Evolutionary conservation across 1,139 yeast species (phyloP).

Genomic region (Suhomyces anneliseae): DNA sequence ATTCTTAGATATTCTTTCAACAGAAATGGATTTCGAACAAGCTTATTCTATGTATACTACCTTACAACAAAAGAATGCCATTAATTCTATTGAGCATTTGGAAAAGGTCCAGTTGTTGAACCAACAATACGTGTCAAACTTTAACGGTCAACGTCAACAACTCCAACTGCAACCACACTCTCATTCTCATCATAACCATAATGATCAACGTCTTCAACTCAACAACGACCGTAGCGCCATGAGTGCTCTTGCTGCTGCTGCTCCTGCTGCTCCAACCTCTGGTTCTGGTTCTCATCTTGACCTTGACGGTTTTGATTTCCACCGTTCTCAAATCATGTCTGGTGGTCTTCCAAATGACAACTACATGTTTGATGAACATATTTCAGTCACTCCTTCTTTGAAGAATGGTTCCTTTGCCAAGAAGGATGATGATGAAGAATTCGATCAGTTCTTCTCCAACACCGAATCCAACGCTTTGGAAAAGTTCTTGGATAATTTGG

Average conservation of each 20-base stretch:
- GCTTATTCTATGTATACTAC: conserved; percentile 44
- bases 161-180: not conserved
- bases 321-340: conserved; percentile 13
- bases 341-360: conserved; percentile 6
- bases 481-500: conserved; percentile 45
- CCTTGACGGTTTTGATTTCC: conserved; percentile 13
- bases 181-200: not conserved
- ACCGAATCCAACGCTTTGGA: conserved; percentile 49
- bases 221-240: not conserved
- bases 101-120: conserved; percentile 40
- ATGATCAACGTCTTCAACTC: not conserved
- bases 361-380: conserved; percentile 7
- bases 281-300: not conserved
- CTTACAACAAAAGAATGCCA: conserved; percentile 42
- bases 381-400: not conserved
- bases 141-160: conserved; percentile 6
- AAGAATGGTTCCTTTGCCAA: not conserved
- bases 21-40: conserved; percentile 50
- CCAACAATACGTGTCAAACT: conserved; percentile 21
- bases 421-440: conserved; percentile 26
- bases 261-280: too few species aligned
- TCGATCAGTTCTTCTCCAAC: conserved; percentile 46
- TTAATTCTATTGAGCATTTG: conserved; percentile 38
- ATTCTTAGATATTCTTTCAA: conserved; percentile 18
- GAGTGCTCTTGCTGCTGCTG: too few species aligned